Evolutionary conservation across 352 stramenopile species (phyloP), one percentile per base, ranked within the genome.

Genomic region (Globisporangium radiosum): DNA sequence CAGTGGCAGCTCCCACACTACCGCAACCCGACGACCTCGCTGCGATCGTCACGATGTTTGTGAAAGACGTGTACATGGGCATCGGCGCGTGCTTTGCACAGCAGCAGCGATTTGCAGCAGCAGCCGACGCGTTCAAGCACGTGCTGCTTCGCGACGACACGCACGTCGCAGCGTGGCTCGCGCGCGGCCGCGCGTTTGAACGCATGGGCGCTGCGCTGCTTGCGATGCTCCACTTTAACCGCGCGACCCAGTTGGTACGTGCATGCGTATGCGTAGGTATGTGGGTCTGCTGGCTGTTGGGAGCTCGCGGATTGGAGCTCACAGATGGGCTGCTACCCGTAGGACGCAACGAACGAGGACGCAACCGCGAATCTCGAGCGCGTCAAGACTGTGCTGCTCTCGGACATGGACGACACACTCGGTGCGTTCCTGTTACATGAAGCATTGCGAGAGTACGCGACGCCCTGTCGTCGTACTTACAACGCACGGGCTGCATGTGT

Each of bases 211-310:
- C 59, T 52, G 44, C 54, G 43, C 52, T 91, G 38, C 64, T 91
- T 14, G 81, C 81, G 1, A 79, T 86, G 75, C 53, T 91, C n/a
- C 81, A 91, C 47, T 91, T 72, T 58, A 87, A 71, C 43, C 71
- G 78, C 25, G 75, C 86, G 11, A 71, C 65, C 1, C 68, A 48
- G 15, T 52, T 80, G 63, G 80, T 88, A 59, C 39, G 66, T 63
- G 4, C 6, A 33, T 33, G 25, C 25, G 25, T 33, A 33, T 33
- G 25, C 25, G 36, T 19, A 15, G 10, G 9, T 1, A 9, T 14
- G 8, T 25, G 5, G 5, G 11, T 44, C 10, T 37, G 5, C 25
- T 33, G 25, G 25, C 25, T 33, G 25, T 6, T 33, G 11, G 7
- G 33, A 7, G 37, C 5, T 45, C 33, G 15, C 6, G 2, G 2